Evolutionary conservation across 371 early-diverging fungal genomes (phyloP).

Genomic region (Mucor indicus): DNA sequence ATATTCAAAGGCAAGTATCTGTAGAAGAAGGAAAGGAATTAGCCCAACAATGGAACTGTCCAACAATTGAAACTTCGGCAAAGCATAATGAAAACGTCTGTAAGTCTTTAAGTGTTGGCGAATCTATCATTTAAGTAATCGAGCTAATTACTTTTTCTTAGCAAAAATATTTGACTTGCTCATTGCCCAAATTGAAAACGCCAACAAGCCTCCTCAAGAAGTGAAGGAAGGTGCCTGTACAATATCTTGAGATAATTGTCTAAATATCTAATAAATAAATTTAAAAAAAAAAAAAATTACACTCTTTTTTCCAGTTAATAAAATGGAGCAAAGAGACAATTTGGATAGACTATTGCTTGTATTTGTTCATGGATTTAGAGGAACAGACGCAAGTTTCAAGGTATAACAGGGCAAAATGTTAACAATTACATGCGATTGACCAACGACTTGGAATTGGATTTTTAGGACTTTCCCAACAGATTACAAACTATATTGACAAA

Average conservation of each 20-base stretch:
- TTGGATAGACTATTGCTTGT: slow-evolving; percentile 43
- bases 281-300: neutral
- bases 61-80: slow-evolving; percentile 87
- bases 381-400: slow-evolving; percentile 45
- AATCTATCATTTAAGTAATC: too few species aligned
- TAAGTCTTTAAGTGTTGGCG: slow-evolving; percentile 52
- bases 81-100: slow-evolving; percentile 88
- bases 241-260: neutral
- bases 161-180: slow-evolving; percentile 68
- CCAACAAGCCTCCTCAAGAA: slow-evolving; percentile 58
- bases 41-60: slow-evolving; percentile 81
- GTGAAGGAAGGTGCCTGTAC: slow-evolving; percentile 54
- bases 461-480: slow-evolving; percentile 57
- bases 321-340: neutral
- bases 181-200: slow-evolving; percentile 69
- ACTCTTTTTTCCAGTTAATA: too few species aligned
- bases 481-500: slow-evolving; percentile 51
- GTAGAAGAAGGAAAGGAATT: slow-evolving; percentile 75
- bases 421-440: neutral
- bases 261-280: neutral
- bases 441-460: neutral
- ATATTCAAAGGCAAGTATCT: slow-evolving; percentile 77
- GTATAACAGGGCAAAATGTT: slow-evolving; percentile 7
- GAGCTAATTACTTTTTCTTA: slow-evolving; percentile 10
- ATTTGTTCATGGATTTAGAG: slow-evolving; percentile 62